These are phyloP conservation scores for Pterulicium gracile DNA, from an alignment of 1,284 basidiomycete species.

Conservation along the genomic window DNA sequence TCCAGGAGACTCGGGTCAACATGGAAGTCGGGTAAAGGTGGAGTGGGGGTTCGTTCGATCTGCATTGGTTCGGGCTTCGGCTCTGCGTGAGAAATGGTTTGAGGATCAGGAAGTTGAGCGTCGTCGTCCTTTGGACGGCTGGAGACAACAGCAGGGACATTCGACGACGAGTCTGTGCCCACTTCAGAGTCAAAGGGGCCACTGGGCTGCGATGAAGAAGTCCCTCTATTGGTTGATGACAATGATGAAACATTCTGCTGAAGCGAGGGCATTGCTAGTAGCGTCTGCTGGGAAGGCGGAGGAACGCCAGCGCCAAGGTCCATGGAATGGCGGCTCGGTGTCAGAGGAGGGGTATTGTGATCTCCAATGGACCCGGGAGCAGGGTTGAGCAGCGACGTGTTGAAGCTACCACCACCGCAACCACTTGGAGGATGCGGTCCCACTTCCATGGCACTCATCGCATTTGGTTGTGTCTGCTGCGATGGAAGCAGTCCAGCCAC, in stretches of 20 bases:
- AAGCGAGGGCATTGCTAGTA: neutral
- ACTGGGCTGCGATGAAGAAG: too few relatives aligned
- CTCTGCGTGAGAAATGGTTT: slow-evolving; percentile 18
- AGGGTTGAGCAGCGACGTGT: slow-evolving; percentile 48
- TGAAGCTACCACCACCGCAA: slow-evolving; percentile 34
- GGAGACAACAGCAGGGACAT: slow-evolving; percentile 7
- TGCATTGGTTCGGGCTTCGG: slow-evolving; percentile 28
- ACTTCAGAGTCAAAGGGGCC: neutral
- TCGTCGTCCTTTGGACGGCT: slow-evolving; percentile 19
- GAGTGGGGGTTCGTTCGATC: slow-evolving; percentile 47
- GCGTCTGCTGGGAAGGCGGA: too few relatives aligned
- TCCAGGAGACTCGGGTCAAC: slow-evolving; percentile 36
- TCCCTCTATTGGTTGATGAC: too few relatives aligned
- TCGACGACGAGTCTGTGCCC: neutral
- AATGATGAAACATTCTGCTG: neutral
- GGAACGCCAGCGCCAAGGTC: neutral
- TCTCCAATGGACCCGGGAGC: slow-evolving; percentile 23
- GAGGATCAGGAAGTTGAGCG: slow-evolving; percentile 11
- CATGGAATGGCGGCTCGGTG: slow-evolving; percentile 5
- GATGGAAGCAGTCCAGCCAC: too few relatives aligned
- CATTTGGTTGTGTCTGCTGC: too few relatives aligned
- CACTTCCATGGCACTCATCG: too few relatives aligned
- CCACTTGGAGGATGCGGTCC: slow-evolving; percentile 16
- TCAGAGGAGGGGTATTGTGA: slow-evolving; percentile 10
- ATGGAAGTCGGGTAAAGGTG: slow-evolving; percentile 56